phyloP scores from a whole-genome alignment of 169 alveolate genomes.

The Plasmodium malariae region DNA sequence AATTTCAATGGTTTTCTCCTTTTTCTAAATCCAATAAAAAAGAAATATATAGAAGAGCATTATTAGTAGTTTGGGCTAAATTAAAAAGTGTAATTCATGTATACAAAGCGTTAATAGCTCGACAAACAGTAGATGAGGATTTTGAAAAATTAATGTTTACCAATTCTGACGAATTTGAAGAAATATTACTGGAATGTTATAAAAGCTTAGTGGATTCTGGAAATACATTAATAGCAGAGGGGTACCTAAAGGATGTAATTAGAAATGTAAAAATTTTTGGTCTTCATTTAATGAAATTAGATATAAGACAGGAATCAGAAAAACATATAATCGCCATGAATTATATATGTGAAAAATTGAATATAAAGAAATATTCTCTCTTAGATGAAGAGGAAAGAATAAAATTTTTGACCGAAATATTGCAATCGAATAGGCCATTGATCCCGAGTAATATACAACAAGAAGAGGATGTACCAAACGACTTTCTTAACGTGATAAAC shows the following conservation, averaged over 20 bases:
- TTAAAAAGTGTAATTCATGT: conserved; percentile 53
- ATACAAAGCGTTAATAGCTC: conserved; percentile 27
- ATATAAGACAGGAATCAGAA: conserved; percentile 87
- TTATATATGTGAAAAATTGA: conserved; percentile 79
- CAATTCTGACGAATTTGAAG: conserved; percentile 81
- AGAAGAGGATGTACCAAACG: conserved; percentile 75
- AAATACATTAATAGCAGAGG: conserved; percentile 79
- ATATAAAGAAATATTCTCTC: conserved; percentile 80
- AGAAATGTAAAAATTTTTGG: conserved; percentile 87
- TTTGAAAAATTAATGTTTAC: conserved; percentile 59
- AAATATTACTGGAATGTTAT: conserved; percentile 80
- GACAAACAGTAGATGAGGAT: conserved; percentile 38
- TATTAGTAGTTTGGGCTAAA: conserved; percentile 42
- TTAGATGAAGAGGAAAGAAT: conserved; percentile 82
- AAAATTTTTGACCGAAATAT: conserved; percentile 74
- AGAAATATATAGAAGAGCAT: conserved; percentile 73
- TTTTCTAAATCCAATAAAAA: conserved; percentile 58
- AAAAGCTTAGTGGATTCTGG: conserved; percentile 83
- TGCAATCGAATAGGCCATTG: conserved; percentile 82
- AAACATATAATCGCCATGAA: conserved; percentile 85
- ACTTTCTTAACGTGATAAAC: conserved; percentile 80
- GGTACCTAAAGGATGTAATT: conserved; percentile 80
- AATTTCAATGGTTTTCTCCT: conserved; percentile 75
- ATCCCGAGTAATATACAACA: conserved; percentile 82
- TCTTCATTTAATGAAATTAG: conserved; percentile 83